Percentiles rank a stretch among this genome's conserved stretches.
These are phyloP conservation scores for Phellopilus nigrolimitatus DNA, from an alignment of 1,284 basidiomycete genomes.

Conservation along the genomic window DNA sequence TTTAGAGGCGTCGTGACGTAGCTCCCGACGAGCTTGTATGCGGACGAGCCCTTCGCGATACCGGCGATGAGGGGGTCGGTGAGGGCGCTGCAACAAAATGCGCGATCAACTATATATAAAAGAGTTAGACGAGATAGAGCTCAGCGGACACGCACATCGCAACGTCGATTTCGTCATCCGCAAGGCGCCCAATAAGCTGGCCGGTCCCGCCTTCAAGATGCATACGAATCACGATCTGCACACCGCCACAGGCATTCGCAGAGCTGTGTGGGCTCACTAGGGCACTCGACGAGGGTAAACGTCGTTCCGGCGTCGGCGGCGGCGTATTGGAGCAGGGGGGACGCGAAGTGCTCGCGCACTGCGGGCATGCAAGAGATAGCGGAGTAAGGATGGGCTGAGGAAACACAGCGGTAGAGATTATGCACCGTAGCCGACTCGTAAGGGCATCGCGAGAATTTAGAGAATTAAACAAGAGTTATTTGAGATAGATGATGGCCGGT, in stretches of 20 bases:
- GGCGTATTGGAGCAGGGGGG: constrained; percentile 78
- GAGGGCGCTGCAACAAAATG: constrained; percentile 59
- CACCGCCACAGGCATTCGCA: not conserved
- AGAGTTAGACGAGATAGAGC: constrained; percentile 17
- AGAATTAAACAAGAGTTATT: no score
- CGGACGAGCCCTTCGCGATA: constrained; percentile 80
- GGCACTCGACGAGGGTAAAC: constrained; percentile 85
- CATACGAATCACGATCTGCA: constrained; percentile 12
- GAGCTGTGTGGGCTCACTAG: constrained; percentile 46
- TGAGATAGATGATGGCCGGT: not conserved
- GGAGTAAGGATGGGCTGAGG: not conserved
- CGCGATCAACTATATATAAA: no score
- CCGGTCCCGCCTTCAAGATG: constrained; percentile 76
- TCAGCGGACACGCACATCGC: constrained; percentile 58
- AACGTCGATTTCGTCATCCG: constrained; percentile 83
- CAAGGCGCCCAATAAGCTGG: constrained; percentile 79
- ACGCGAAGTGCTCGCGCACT: constrained; percentile 91
- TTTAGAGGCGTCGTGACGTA: constrained; percentile 87
- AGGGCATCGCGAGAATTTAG: no score
- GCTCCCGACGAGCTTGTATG: constrained; percentile 90
- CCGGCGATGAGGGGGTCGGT: constrained; percentile 94
- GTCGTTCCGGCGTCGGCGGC: constrained; percentile 62
- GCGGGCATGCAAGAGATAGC: constrained; percentile 27
- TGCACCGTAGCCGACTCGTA: constrained; percentile 44
- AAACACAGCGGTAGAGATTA: not conserved